These are phyloP conservation scores for Alternaria consortialis DNA, from an alignment of 2,329 filamentous ascomycete species.

Conservation along the genomic window DNA sequence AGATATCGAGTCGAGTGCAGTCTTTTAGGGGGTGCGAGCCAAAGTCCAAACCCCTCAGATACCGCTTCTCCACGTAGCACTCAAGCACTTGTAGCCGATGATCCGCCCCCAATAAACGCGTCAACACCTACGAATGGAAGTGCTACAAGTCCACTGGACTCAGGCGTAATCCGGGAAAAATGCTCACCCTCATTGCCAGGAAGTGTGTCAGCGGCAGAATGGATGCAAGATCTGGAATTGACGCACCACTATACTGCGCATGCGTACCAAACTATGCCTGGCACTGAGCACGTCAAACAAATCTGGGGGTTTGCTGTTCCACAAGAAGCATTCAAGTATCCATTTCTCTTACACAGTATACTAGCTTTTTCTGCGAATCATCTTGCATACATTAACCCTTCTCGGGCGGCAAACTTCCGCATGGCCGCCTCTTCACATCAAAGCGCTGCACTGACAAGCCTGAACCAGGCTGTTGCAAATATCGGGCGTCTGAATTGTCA, in stretches of 20 bases:
- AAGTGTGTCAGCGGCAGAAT: constrained; percentile 14
- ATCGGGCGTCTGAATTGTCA: constrained; percentile 40
- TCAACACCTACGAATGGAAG: constrained; percentile 6
- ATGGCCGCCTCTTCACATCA: constrained; percentile 43
- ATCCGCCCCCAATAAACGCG: neutral
- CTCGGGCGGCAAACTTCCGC: constrained; percentile 26
- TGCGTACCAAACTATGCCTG: constrained; percentile 34
- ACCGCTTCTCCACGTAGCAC: constrained; percentile 1
- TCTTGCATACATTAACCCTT: constrained; percentile 41
- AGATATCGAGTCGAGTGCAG: constrained; percentile 43
- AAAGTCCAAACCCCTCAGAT: neutral
- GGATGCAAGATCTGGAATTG: constrained; percentile 41
- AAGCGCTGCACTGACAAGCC: constrained; percentile 29
- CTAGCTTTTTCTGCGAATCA: constrained; percentile 51
- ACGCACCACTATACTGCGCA: constrained; percentile 43
- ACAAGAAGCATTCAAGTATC: constrained; percentile 44
- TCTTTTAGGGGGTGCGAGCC: constrained; percentile 22
- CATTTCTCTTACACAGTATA: constrained; percentile 52
- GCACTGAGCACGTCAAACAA: constrained; percentile 31
- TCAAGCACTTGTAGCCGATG: constrained; percentile 2
- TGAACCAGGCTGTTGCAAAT: constrained; percentile 34
- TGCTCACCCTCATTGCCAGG: neutral
- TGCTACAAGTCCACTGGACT: constrained; percentile 1
- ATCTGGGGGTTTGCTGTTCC: constrained; percentile 49
- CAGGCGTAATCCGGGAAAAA: neutral